Evolutionary conservation across 192 early-diverging fungal genomes (phyloP).

Genomic region (Coemansia javaensis): DNA sequence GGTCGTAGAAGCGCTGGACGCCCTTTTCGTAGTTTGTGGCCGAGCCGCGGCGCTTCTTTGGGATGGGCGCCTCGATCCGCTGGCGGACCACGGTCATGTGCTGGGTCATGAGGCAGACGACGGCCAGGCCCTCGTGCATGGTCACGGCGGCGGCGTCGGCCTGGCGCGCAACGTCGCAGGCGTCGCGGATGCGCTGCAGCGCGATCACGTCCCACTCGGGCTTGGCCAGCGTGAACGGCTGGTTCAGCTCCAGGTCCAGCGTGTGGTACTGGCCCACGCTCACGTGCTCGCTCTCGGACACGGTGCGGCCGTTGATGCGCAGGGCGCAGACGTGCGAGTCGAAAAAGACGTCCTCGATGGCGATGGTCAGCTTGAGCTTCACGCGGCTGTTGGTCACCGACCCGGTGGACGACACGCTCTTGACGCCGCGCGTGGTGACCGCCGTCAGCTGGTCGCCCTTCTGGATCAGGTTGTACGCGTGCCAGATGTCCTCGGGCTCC

Average conservation of each 20-base stretch:
- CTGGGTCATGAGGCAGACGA: constrained; percentile 87
- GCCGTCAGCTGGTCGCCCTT: constrained; percentile 83
- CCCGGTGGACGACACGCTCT: constrained; percentile 82
- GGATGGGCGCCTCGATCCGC: constrained; percentile 84
- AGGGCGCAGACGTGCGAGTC: constrained; percentile 81
- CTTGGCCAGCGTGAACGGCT: constrained; percentile 84
- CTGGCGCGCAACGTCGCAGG: constrained; percentile 82
- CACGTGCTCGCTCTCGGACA: constrained; percentile 83
- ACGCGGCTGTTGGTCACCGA: constrained; percentile 79
- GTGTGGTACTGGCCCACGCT: constrained; percentile 94
- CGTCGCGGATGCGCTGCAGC: constrained; percentile 79
- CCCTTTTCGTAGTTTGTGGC: constrained; percentile 91
- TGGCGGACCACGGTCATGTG: constrained; percentile 95
- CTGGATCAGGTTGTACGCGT: constrained; percentile 83
- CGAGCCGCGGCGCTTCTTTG: constrained; percentile 88
- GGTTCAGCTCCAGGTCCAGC: constrained; percentile 85
- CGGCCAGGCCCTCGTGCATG: constrained; percentile 84
- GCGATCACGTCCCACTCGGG: constrained; percentile 91
- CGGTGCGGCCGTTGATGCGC: constrained; percentile 82
- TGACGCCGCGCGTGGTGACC: constrained; percentile 84
- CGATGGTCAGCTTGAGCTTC: constrained; percentile 75
- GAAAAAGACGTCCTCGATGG: constrained; percentile 83
- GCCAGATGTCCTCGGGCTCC: constrained; percentile 98
- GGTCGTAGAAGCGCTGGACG: constrained; percentile 81
- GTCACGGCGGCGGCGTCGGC: constrained; percentile 93